A percentile compares a stretch with the other conserved stretches of the same genome.
Conservation (phyloP, 352 stramenopile species). For the Pythium volutum region DNA sequence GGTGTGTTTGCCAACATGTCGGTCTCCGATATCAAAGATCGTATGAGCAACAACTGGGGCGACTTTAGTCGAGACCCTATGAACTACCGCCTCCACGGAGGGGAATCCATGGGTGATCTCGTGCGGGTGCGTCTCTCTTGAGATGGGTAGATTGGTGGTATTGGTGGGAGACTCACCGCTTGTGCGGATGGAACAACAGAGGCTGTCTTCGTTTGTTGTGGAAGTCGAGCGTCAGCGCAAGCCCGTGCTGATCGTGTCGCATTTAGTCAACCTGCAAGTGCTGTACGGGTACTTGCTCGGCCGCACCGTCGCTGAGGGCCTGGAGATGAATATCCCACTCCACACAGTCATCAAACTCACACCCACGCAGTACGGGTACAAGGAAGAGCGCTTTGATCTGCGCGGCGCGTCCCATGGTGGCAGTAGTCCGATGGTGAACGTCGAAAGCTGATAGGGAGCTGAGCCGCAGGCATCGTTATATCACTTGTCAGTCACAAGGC, state of each 20-base stretch:
- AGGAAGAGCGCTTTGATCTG: constrained; percentile 44
- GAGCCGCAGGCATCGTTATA: neutral
- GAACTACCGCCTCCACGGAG: constrained; percentile 46
- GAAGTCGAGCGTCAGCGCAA: constrained; percentile 43
- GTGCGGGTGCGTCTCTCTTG: constrained; percentile 29
- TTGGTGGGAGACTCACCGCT: neutral
- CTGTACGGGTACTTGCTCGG: constrained; percentile 45
- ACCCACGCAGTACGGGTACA: constrained; percentile 46
- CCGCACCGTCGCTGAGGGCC: constrained; percentile 25
- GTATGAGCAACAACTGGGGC: constrained; percentile 31
- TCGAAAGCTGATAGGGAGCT: neutral
- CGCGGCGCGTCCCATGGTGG: neutral
- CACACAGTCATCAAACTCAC: constrained; percentile 49
- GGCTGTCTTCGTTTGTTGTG: constrained; percentile 47
- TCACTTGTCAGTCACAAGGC: too few relatives aligned
- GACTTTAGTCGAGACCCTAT: constrained; percentile 46
- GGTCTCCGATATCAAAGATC: constrained; percentile 34
- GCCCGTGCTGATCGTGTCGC: constrained; percentile 38
- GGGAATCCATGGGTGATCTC: constrained; percentile 44
- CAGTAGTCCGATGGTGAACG: neutral
- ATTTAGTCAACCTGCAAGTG: constrained; percentile 43
- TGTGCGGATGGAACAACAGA: constrained; percentile 14
- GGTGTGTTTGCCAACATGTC: constrained; percentile 43
- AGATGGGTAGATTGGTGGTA: neutral
- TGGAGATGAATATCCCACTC: constrained; percentile 37